Evolutionary conservation across 2,329 filamentous ascomycete species (phyloP), one percentile per base, ranked within the genome.

Genomic region (Ophiostoma ips): DNA sequence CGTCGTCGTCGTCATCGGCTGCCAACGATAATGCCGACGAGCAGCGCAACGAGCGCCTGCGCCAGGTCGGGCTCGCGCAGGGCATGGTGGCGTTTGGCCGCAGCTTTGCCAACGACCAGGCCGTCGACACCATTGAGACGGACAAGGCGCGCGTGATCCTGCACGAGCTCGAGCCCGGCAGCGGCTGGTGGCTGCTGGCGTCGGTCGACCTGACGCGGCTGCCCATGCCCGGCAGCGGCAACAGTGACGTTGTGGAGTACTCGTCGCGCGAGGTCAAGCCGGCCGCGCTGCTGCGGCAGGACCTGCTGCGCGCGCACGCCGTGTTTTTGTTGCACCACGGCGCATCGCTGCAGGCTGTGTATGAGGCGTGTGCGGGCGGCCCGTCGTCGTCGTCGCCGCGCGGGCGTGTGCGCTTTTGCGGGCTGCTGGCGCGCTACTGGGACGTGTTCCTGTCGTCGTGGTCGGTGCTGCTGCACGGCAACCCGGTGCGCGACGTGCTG

Each of bases 111-210:
- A 75, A 79, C 54, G 86, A 82, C 52, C 73, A 81, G 57, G 65
- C 85, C 2, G 77, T 95, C 36, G 87, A 95, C 59, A 80, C 81
- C 10, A 82, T 98, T 53, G 92, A 98, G 61, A 96, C 92, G 1
- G 86, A 95, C 59, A 92, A 86, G 69, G 81, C 83, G 46, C 78
- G 89, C 31, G 82, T 95, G 33, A 73, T 96, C 33, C 69, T 95
- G 41, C 80, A 87, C 59, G 88, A 98, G 68, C 68, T 98, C 56
- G 90, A 98, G 64, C 71, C 77, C 15, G 85, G 85, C 30, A 98
- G 92, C 15, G 85, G 85, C 30, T 98, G 92, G 92, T 98, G 94
- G 94, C 81, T 96, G 55, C 70, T 96, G 53, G 89, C 87, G 53
- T 59, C 53, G 8, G 41, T 57, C 36, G 51, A 55, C 34, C 36